phyloP scores from a whole-genome alignment of 1,139 yeast species.

The Candida labiduridarum region DNA sequence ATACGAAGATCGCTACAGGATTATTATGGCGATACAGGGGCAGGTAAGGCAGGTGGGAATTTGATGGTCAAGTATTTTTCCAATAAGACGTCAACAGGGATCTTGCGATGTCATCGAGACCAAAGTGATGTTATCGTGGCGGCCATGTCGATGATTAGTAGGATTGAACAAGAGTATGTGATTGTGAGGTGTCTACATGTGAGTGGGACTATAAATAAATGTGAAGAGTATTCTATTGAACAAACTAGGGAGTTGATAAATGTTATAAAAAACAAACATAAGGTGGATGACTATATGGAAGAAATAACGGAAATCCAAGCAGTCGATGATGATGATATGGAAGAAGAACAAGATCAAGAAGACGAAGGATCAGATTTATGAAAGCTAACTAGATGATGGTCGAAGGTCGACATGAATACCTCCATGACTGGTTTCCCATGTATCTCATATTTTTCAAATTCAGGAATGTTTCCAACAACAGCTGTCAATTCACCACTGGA shows the following conservation, averaged over 20 bases:
- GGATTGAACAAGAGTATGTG: conserved; percentile 53
- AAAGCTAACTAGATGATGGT: not conserved
- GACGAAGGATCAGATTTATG: not conserved
- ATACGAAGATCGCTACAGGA: conserved; percentile 56
- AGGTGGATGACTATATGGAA: conserved; percentile 4
- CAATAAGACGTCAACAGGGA: conserved; percentile 80
- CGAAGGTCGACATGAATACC: conserved; percentile 11
- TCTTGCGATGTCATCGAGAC: conserved; percentile 73
- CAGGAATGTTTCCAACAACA: conserved; percentile 23
- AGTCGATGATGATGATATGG: conserved; percentile 5
- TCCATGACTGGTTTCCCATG: conserved; percentile 14
- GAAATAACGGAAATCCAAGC: conserved; percentile 3
- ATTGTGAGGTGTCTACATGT: conserved; percentile 67
- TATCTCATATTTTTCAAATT: conserved; percentile 15
- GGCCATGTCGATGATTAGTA: conserved; percentile 65
- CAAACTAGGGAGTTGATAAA: conserved; percentile 41
- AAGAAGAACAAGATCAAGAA: conserved; percentile 8
- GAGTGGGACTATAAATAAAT: conserved; percentile 87
- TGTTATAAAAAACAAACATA: conserved; percentile 12
- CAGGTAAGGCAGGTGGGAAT: conserved; percentile 64
- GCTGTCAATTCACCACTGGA: conserved; percentile 21
- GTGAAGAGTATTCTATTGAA: conserved; percentile 67
- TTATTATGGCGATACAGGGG: conserved; percentile 78
- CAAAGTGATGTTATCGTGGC: conserved; percentile 66
- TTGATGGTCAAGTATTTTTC: conserved; percentile 81